Base-by-base conservation (phyloP, 257 asterid genomes). In the Capsicum pubescens region DNA sequence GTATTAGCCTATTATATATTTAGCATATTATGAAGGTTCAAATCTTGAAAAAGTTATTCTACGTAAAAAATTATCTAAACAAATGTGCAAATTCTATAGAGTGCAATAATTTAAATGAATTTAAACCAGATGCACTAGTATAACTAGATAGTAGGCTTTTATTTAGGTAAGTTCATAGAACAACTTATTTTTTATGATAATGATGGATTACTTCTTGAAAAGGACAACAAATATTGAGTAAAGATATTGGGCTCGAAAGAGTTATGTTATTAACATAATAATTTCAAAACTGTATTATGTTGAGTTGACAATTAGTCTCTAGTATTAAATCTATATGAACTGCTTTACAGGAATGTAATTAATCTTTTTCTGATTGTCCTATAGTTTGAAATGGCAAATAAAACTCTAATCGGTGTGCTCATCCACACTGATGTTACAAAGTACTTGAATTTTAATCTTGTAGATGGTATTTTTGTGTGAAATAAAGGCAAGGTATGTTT, bases 361-460 rank as follows among this genome's bases (percentile, higher is more conserved):
- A 52, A 55, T 19, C 21, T 11, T 84, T 59, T 21, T 84, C 81
- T 68, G 44, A 36, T n/a, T 81, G 59, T 82, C 36, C 13, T 84
- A 55, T 60, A 97, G 98, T 97, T 97, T 92, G 95, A 93, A 95
- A 97, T 97, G 98, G 99, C 98, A 48, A 94, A 97, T 85, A 98
- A 98, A 56, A 88, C 97, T 64, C 88, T 96, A 92, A 98, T 96
- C 6, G 95, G 98, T 35, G 99, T 97, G 70, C 93, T 97, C 80
- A 94, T 97, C 90, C 97, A 94, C 87, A 91, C 98, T 17, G 90
- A 93, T 79, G 99, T 97, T 74, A 94, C 99, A 84, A 97, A 97
- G 94, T 96, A 94, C 88, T 93, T 96, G 79, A 92, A 94, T 93
- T 96, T 96, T 92, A 96, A 96, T 94, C 98, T 98, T 6, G 99